phyloP scores from a whole-genome alignment of 1,284 basidiomycete genomes.

The Moesziomyces aphidis region DNA sequence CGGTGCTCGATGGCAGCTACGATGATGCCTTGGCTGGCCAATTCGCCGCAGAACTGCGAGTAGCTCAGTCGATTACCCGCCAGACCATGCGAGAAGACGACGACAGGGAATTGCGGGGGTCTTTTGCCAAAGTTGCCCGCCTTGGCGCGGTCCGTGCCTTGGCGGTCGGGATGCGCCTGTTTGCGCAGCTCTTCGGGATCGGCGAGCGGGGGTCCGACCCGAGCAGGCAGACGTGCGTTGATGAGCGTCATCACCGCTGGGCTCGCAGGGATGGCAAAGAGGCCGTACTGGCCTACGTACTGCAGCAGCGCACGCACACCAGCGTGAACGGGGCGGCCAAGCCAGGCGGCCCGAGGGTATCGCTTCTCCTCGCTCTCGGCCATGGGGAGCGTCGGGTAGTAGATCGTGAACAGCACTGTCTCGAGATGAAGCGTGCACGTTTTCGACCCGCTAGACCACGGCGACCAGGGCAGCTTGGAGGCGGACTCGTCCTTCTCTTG shows the following conservation, averaged over 20 bases:
- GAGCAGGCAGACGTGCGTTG: constrained; percentile 30
- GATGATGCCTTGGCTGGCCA: constrained; percentile 57
- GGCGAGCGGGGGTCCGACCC: constrained; percentile 47
- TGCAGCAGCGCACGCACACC: constrained; percentile 36
- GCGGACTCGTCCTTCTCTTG: constrained; percentile 7
- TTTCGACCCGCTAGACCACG: constrained; percentile 33
- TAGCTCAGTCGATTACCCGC: constrained; percentile 61
- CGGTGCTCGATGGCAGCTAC: constrained; percentile 72
- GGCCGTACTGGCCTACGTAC: constrained; percentile 61
- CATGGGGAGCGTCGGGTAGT: constrained; percentile 46
- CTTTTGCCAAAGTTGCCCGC: constrained; percentile 41
- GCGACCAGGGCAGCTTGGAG: constrained; percentile 17
- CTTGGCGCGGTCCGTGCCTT: constrained; percentile 12
- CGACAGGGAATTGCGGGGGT: constrained; percentile 51
- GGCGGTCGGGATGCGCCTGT: constrained; percentile 4
- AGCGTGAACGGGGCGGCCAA: constrained; percentile 51
- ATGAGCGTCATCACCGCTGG: constrained; percentile 48
- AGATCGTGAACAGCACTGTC: constrained; percentile 60
- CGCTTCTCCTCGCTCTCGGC: constrained; percentile 17
- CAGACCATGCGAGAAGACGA: constrained; percentile 61
- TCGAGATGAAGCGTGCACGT: constrained; percentile 54
- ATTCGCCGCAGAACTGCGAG: constrained; percentile 60
- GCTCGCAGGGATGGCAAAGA: constrained; percentile 40
- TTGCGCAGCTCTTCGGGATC: constrained; percentile 37
- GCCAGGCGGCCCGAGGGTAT: constrained; percentile 47